phyloP scores from a whole-genome alignment of 2,329 filamentous ascomycete species.

The Byssochlamys sp. region DNA sequence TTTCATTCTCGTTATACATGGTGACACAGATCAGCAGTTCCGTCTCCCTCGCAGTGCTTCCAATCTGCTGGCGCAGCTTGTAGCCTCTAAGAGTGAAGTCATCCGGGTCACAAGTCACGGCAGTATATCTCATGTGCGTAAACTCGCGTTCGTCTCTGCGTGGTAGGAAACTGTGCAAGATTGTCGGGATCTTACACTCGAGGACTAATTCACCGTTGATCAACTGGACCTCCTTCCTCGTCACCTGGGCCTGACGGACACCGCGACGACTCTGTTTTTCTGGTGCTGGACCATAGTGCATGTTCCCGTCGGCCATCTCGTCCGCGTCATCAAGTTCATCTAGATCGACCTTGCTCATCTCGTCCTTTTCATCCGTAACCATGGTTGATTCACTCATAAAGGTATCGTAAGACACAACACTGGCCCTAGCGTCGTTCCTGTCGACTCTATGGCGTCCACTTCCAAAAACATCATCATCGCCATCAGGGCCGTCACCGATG shows the following conservation, averaged over 20 bases:
- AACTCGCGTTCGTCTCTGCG: conserved; percentile 89
- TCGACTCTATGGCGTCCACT: conserved; percentile 25
- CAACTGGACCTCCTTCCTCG: conserved; percentile 84
- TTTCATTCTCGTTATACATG: conserved; percentile 99
- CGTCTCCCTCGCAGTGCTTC: conserved; percentile 72
- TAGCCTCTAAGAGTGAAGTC: conserved; percentile 84
- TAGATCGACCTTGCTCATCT: conserved; percentile 33
- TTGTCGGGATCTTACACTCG: conserved; percentile 98
- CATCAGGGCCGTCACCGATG: conserved; percentile 47
- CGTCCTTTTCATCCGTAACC: conserved; percentile 45
- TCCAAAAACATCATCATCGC: conserved; percentile 69
- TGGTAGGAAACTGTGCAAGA: conserved; percentile 91
- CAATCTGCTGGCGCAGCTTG: conserved; percentile 84
- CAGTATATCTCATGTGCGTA: conserved; percentile 97
- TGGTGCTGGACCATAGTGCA: conserved; percentile 76
- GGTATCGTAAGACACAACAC: conserved; percentile 54
- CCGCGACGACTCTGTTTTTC: conserved; percentile 81
- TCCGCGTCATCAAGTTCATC: conserved; percentile 36
- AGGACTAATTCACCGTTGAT: conserved; percentile 96
- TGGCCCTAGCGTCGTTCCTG: conserved; percentile 48
- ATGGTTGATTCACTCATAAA: conserved; percentile 52
- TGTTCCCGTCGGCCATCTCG: conserved; percentile 52
- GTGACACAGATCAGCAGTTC: conserved; percentile 95
- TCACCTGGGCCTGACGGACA: conserved; percentile 75
- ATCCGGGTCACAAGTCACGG: conserved; percentile 94